Percentiles rank a stretch among this genome's conserved stretches.
These are phyloP conservation scores for Zelopaecilomyces penicillatus DNA, from an alignment of 2,329 filamentous ascomycete genomes.

Conservation along the genomic window DNA sequence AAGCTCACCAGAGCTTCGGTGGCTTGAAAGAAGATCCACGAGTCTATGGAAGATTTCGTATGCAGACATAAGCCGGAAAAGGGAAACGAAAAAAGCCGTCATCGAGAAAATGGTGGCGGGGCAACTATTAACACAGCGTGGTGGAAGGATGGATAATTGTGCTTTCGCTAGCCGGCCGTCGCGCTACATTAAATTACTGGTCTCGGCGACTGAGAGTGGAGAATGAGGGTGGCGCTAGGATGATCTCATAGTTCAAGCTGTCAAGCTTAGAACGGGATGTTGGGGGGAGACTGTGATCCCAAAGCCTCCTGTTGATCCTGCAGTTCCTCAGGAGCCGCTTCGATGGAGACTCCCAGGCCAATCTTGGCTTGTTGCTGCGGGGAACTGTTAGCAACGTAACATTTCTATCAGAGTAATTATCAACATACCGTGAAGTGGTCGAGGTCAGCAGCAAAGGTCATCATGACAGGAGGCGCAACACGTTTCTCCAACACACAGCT, in stretches of 20 bases:
- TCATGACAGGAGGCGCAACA: slow-evolving; percentile 81
- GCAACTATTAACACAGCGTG: slow-evolving; percentile 23
- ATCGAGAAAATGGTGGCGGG: slow-evolving; percentile 13
- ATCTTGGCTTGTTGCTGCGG: slow-evolving; percentile 86
- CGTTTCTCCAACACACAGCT: slow-evolving; percentile 92
- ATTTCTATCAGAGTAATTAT: not conserved
- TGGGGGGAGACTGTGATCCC: slow-evolving; percentile 41
- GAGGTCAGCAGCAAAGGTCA: slow-evolving; percentile 94
- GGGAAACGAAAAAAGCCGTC: slow-evolving; percentile 3
- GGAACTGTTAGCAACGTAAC: slow-evolving; percentile 2
- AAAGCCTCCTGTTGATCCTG: slow-evolving; percentile 71
- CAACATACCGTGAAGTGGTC: slow-evolving; percentile 84
- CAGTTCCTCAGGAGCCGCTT: slow-evolving; percentile 75
- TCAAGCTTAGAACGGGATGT: slow-evolving; percentile 55
- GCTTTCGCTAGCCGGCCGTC: slow-evolving; percentile 15
- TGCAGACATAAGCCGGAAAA: slow-evolving; percentile 1
- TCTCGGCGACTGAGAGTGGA: slow-evolving; percentile 15
- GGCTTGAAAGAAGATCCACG: slow-evolving; percentile 3
- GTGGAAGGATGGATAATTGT: slow-evolving; percentile 13
- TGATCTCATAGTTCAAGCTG: slow-evolving; percentile 9
- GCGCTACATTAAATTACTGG: slow-evolving; percentile 19
- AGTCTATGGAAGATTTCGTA: slow-evolving; percentile 6
- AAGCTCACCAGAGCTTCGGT: slow-evolving; percentile 2
- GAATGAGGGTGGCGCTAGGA: slow-evolving; percentile 13
- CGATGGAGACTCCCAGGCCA: slow-evolving; percentile 86